Base-by-base conservation (phyloP, 1,284 basidiomycete species). In the Malassezia pachydermatis region DNA sequence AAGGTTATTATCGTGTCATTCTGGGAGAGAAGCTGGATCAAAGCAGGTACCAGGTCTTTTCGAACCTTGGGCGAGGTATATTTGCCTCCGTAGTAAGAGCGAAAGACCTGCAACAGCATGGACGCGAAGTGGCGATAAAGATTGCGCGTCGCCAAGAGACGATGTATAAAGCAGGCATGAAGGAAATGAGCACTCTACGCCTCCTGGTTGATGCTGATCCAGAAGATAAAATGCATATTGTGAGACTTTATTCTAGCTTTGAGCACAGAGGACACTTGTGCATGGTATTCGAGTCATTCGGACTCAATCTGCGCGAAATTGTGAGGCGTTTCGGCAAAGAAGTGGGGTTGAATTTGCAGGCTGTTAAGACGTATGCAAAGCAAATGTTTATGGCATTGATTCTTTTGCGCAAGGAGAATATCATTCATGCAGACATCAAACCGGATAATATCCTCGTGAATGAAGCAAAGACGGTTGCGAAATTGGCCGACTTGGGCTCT, bases 291-390 rank as follows among this genome's bases (percentile, higher is more conserved):
- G 94, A 99, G 73, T 84, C 81, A 30, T 43, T 42, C 10, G 59
- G 88, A 66, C 94, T 98, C 88, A 98, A 99, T 69, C 78, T 99
- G 22, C 85, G 94, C 55, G 92, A 98, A 53, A 88, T 98, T 17
- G 85, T 98, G 48, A 96, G 96, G 72, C 82, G 89, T n/a, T 98
- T 96, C 70, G 94, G 94, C 45, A 96, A 96, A 72, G 89, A 98
- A 62, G 84, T 99, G 42, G 94, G 94, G 5, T 76, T 99, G 36
- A 96, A 96, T 68, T 84, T 96, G 70, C 81, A 84, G 58, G 94
- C 94, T 25, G 94, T 99, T n/a, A 80, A 89, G 54, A 88, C 92
- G 5, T 99, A 99, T 70, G 84, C 90, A 27, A 88, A 95, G 63
- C 94, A 99, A 70, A 81, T 96, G 52, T 89, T 99, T 73, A 77